Evolutionary conservation across 352 stramenopile species (phyloP), one percentile per base, ranked within the genome.

Genomic region (Globisporangium recalcitrans): DNA sequence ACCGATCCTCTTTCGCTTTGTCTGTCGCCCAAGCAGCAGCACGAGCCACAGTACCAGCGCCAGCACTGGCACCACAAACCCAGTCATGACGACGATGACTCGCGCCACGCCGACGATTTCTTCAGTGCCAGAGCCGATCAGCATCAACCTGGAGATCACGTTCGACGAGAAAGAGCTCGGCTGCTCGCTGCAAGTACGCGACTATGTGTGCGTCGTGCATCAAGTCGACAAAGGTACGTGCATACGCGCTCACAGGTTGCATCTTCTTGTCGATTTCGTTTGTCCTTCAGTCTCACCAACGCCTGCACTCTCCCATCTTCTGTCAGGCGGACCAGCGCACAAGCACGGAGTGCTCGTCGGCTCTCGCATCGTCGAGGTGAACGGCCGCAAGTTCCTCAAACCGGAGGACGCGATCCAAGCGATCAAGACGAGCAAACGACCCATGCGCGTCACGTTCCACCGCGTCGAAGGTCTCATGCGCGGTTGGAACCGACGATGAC

Each of bases 391-490:
- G 42, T 79, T 74, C 24, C 60, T 83, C 36, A 74, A 79, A 27
- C 76, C 73, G 11, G 66, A 68, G 31, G 82, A 90, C 22, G 62
- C 77, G 38, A 72, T 91, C 44, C 68, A 58, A 13, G 64, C 73
- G 44, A 84, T 93, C 52, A 71, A 75, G 55, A 79, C 74, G 11
- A 81, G 75, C 3, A 54, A 70, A 34, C 80, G 84, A 46, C 84
- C 84, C 14, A 68, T 93, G 29, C 63, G 74, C 54, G 72, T 93
- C 58, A 87, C 71, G 26, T 73, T 93, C 49, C 82, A 87, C 67
- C 84, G 82, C 14, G 80, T 92, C n/a, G 80, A 92, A 70, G 80
- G 80, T 0, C 71, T 92, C 19, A 92, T 90, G 80, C 73, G 80
- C 52, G 82, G 74, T 6, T 90, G 82, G 82, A 80, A 57, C 29